Conservation (phyloP, 441 rosid genomes). For the Populus tomentosa region DNA sequence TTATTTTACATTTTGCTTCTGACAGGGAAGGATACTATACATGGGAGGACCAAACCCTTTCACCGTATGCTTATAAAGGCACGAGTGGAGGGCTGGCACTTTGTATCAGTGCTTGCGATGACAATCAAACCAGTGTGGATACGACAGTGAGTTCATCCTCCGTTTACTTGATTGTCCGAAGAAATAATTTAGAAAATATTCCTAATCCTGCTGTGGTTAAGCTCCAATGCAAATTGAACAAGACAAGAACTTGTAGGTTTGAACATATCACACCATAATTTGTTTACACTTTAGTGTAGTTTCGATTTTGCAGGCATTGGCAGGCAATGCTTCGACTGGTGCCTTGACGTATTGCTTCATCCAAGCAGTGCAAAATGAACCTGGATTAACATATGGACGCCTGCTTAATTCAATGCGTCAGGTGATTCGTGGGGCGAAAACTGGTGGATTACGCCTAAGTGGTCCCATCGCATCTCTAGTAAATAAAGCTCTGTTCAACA, state of each 20-base stretch:
- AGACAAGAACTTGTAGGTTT: not conserved
- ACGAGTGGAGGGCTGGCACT: conserved; percentile 63
- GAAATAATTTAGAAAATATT: not conserved
- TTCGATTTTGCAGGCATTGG: conserved; percentile 50
- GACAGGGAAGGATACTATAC: conserved; percentile 49
- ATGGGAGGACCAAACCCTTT: conserved; percentile 52
- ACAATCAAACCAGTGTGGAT: conserved; percentile 47
- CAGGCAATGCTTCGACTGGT: conserved; percentile 53
- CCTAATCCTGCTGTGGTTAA: not conserved
- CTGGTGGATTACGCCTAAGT: conserved; percentile 29
- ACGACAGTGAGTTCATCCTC: conserved; percentile 37
- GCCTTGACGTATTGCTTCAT: conserved; percentile 79
- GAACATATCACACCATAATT: not conserved
- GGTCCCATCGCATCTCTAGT: conserved; percentile 37
- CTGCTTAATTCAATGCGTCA: conserved; percentile 51
- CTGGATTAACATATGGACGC: conserved; percentile 54
- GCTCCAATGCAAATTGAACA: not conserved
- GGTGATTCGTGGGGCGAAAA: conserved; percentile 42
- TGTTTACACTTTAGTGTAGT: not conserved
- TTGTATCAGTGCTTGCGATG: conserved; percentile 73
- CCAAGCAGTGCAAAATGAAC: conserved; percentile 58
- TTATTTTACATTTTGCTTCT: not conserved
- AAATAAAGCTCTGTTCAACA: conserved; percentile 20
- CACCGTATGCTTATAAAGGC: conserved; percentile 34
- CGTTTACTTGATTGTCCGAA: not conserved